A percentile compares a stretch with the other conserved stretches of the same genome.
Evolutionary conservation across 106 monocot genomes (phyloP).

Genomic region (Dendrobium chrysotoxum): DNA sequence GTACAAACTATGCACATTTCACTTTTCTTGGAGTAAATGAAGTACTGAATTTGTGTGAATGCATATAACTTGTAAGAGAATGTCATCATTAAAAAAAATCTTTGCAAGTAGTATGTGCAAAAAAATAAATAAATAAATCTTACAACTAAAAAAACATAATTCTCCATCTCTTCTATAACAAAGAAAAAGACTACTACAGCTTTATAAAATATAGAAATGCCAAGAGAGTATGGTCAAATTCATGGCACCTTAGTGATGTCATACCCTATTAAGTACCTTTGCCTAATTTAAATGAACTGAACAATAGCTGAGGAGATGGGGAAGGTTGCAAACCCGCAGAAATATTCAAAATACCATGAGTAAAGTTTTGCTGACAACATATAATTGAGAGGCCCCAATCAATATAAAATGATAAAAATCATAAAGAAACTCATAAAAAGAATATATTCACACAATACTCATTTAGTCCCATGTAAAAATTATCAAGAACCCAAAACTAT

Average conservation of each 20-base stretch:
- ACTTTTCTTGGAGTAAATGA: not conserved
- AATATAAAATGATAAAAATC: no score
- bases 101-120: not conserved
- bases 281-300: not conserved
- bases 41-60: not conserved
- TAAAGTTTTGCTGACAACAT: no score
- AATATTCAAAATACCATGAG: no score
- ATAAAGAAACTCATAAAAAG: no score
- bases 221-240: not conserved
- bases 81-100: not conserved
- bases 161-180: slow-evolving; percentile 1
- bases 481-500: no score
- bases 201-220: not conserved
- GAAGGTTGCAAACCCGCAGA: not conserved
- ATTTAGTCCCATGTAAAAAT: no score
- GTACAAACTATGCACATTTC: not conserved
- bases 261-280: not conserved
- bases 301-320: not conserved
- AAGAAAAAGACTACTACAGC: not conserved
- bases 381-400: no score
- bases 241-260: not conserved
- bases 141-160: not conserved
- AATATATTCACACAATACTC: no score
- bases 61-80: not conserved
- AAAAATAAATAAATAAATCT: not conserved